These are phyloP conservation scores for Oryza officinalis DNA, from an alignment of 176 grass and related monocot genomes.

Conservation along the genomic window DNA sequence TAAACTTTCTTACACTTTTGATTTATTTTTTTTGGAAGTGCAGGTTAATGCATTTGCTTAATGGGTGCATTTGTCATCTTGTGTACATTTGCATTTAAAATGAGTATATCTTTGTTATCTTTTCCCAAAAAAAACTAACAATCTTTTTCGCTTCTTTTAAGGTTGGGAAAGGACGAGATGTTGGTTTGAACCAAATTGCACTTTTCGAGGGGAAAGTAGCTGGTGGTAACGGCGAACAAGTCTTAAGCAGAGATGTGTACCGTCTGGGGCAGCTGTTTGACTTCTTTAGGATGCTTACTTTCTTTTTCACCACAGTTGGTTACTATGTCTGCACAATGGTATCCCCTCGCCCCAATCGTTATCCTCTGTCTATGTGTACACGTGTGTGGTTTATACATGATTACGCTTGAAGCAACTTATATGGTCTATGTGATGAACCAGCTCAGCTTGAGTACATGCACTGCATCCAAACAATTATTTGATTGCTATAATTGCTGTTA, in stretches of 20 bases:
- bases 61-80: slow-evolving; percentile 6
- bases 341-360: background rate
- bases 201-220: slow-evolving; percentile 98
- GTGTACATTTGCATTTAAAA: background rate
- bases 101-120: slow-evolving; percentile 17
- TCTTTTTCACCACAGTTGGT: slow-evolving; percentile 95
- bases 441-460: background rate
- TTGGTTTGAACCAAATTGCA: slow-evolving; percentile 95
- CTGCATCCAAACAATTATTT: slow-evolving; percentile 7
- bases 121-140: background rate
- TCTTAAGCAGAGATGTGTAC: slow-evolving; percentile 91
- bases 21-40: background rate
- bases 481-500: background rate
- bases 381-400: background rate
- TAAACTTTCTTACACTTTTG: slow-evolving; percentile 12
- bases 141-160: slow-evolving; percentile 18
- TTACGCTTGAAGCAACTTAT: slow-evolving; percentile 1
- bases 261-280: slow-evolving; percentile 95
- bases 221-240: slow-evolving; percentile 95
- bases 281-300: slow-evolving; percentile 96
- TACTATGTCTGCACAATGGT: slow-evolving; percentile 99
- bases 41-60: background rate
- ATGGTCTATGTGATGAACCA: background rate
- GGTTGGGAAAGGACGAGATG: slow-evolving; percentile 97
- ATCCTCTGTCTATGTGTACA: too few relatives aligned